Evolutionary conservation across 129 eudicot species (phyloP), one percentile per base, ranked within the genome.

Genomic region (Flaveria linearis): DNA sequence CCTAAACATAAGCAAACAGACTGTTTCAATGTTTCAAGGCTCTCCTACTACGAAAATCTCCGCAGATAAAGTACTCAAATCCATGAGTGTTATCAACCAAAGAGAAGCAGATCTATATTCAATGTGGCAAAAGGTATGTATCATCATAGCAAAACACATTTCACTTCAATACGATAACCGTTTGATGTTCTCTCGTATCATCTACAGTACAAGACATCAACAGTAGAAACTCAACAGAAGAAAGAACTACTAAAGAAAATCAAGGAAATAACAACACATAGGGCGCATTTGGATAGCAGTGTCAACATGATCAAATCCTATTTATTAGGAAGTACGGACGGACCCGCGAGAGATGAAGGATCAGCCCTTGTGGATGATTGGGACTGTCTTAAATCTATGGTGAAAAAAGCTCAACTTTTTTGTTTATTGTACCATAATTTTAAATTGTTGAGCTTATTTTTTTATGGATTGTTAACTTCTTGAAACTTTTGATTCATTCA

Each of bases 71-170:
- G 36, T 43, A 46, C 43, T 72, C 13, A 47, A 39, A 5, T 51
- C 12, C 43, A 75, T 85, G 84, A 87, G 80, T 17, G 88, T 81
- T 15, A 79, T 90, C 18, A 56, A 90, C 76, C 98, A 93, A 73
- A 85, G 98, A 79, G 89, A 88, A 26, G 97, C 96, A 0, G 97
- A 93, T 75, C 83, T 90, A 78, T 89, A 86, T 28, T 90, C 81
- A 71, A 72, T 90, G 56, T 88, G 95, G 96, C 78, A 77, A 69
- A 80, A 50, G 86, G 96, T 90, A 68, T 47, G 85, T 66, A 43
- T 15, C 0, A 53, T 49, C 18, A 2, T 16, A 39, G 51, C 39
- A 72, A 50, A 43, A 42, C 45, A 74, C 17, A 41, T 22, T 36
- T 26, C 26, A 41, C 51, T 57, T 46, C 14, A 7, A 1, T 26